These are phyloP conservation scores for Annulohypoxylon nitens DNA, from an alignment of 495 filamentous ascomycete genomes.

Conservation along the genomic window DNA sequence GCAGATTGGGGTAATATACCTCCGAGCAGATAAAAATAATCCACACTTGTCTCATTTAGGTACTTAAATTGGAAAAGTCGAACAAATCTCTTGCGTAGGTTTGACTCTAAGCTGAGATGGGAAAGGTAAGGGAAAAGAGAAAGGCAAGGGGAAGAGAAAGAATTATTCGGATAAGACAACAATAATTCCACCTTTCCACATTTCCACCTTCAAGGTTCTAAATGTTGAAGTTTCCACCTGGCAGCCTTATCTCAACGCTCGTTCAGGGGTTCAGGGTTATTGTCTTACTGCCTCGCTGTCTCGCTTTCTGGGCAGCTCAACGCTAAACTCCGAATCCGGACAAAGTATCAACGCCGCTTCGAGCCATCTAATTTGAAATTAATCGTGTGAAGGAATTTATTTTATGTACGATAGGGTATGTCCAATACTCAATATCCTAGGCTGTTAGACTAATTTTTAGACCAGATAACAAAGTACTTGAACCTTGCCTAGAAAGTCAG, in stretches of 20 bases:
- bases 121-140: neutral
- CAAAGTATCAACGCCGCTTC: slow-evolving; percentile 31
- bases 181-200: neutral
- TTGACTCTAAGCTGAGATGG: neutral
- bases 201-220: too few relatives aligned
- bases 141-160: neutral
- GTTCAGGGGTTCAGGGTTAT: slow-evolving; percentile 1
- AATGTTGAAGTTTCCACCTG: too few relatives aligned
- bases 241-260: slow-evolving; percentile 6
- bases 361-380: slow-evolving; percentile 35
- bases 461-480: neutral
- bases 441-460: neutral
- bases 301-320: neutral
- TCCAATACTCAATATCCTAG: neutral
- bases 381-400: slow-evolving; percentile 13
- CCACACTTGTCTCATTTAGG: slow-evolving; percentile 13
- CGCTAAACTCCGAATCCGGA: slow-evolving; percentile 34
- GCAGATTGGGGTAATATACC: neutral
- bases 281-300: too few relatives aligned
- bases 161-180: slow-evolving; percentile 12
- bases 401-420: slow-evolving; percentile 5
- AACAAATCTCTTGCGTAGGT: slow-evolving; percentile 6
- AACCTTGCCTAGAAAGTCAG: neutral
- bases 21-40: slow-evolving; percentile 1
- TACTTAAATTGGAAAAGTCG: slow-evolving; percentile 9